Evolutionary conservation across 1,139 yeast species (phyloP), one percentile per base, ranked within the genome.

Genomic region (Lodderomyces theae): DNA sequence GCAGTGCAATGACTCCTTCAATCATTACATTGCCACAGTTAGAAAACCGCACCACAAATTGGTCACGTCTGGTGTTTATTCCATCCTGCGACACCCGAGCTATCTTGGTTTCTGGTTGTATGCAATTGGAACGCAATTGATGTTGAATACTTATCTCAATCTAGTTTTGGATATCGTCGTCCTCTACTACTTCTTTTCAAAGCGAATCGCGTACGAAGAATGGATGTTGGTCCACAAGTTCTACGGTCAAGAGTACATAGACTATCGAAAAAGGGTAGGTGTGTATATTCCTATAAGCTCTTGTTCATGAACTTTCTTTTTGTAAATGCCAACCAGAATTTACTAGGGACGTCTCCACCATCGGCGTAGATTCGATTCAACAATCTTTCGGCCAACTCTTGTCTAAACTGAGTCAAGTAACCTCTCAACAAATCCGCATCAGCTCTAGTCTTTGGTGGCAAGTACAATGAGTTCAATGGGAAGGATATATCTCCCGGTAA

Each of bases 401-500:
- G 98, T 66, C 99, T 82, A 66, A 94, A 89, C 61, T 92, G 98
- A 50, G 82, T 82, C 51, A 92, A 72, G 60, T 92, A 92, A 23
- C 79, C 72, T 53, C 94, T 78, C 60, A 94, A 75, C 43, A 88
- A 68, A 42, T 90, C 95, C 39, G 82, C 82, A 46, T 89, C 96
- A 44, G 74, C 73, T 51, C 82, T 80, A 54, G 82, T 86, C 31
- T 72, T 66, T 12, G 97, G 94, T 4, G 96, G 78, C 42, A 77
- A 74, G 60, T 89, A 92, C 43, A 92, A 74, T 1, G 89, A 75
- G 63, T 90, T 90, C 61, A 92, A 72, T 10, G 97, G 97, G 71
- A 92, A 92, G 12, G 92, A 89, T 15, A 92, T 82, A 49, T 92
- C 97, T 13, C 99, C 99, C 0, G 99, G 99, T 47, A 94, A 76